Base-by-base conservation (phyloP, 2,329 filamentous ascomycete species). In the Trichoderma sp. region DNA sequence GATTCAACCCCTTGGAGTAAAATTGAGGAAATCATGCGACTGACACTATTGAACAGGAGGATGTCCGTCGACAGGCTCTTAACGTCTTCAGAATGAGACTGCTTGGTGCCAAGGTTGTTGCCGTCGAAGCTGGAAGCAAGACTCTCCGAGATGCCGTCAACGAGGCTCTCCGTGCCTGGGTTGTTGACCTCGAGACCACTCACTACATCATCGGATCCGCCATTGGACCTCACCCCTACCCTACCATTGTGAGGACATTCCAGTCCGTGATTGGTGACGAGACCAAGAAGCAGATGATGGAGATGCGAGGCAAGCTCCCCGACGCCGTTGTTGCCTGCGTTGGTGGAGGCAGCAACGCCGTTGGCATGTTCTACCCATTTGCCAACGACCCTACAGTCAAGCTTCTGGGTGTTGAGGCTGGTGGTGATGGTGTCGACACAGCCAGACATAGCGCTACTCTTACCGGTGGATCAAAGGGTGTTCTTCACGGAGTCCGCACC, bases 31-130 rank as follows among this genome's bases (percentile, higher is more conserved):
- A n/a, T n/a, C n/a, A n/a, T n/a, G n/a, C n/a, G n/a, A n/a, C n/a
- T n/a, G n/a, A n/a, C n/a, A n/a, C n/a, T n/a, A n/a, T n/a, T n/a
- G n/a, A n/a, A n/a, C n/a, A n/a, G n/a, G 96, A 99, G 84, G 96
- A 99, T 79, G 96, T 98, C 67, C 92, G 96, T 72, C 91, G 96
- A 76, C 96, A 99, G 82, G 95, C 96, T 2, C 87, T 99, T 72
- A 99, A 99, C 82, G 96, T 99, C 50, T 99, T 99, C 89, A 92
- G 96, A 58, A 99, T 99, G 89, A 96, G 97, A 82, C 88, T 99
- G 12, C 91, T 99, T 6, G 96, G 96, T 72, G 96, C 96, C 64
- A 92, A 92, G 76, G 96, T 99, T 55, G 88, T 99, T 53, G 92
- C 96, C 4, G 96, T 99, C 59, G 94, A 98, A 80, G 93, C 95